phyloP scores from a whole-genome alignment of 164 flowering plant genomes.

The Annona cherimola region DNA sequence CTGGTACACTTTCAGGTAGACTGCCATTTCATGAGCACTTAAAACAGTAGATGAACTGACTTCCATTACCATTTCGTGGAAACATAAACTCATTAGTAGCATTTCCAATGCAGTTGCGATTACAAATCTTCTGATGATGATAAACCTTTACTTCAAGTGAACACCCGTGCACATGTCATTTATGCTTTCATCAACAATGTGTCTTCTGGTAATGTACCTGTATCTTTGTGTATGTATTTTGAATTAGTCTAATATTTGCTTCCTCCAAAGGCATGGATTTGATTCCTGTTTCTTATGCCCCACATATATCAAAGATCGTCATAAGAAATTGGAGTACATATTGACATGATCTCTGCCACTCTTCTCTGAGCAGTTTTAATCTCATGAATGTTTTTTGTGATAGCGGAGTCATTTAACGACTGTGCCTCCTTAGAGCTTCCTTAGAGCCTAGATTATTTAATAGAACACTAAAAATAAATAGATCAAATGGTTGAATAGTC shows the following conservation, averaged over 20 bases:
- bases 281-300: background rate
- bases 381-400: too few species aligned
- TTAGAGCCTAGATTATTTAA: too few species aligned
- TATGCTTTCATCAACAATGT: slow-evolving; percentile 62
- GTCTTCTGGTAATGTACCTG: slow-evolving; percentile 31
- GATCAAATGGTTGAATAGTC: too few species aligned
- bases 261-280: background rate
- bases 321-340: too few species aligned
- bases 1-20: slow-evolving; percentile 83
- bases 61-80: background rate
- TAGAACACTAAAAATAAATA: too few species aligned
- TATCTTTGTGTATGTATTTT: too few species aligned
- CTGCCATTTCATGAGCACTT: background rate
- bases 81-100: background rate
- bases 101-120: slow-evolving; percentile 33
- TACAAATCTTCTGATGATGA: slow-evolving; percentile 22
- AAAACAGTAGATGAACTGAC: background rate
- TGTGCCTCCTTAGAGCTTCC: too few species aligned
- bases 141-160: slow-evolving; percentile 30
- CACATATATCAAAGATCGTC: background rate
- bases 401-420: too few species aligned
- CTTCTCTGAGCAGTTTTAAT: too few species aligned
- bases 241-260: background rate
- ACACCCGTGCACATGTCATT: slow-evolving; percentile 54
- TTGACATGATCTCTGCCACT: too few species aligned